These are phyloP conservation scores for Alternaria hordeiaustralica DNA, from an alignment of 2,329 filamentous ascomycete species.

Conservation along the genomic window DNA sequence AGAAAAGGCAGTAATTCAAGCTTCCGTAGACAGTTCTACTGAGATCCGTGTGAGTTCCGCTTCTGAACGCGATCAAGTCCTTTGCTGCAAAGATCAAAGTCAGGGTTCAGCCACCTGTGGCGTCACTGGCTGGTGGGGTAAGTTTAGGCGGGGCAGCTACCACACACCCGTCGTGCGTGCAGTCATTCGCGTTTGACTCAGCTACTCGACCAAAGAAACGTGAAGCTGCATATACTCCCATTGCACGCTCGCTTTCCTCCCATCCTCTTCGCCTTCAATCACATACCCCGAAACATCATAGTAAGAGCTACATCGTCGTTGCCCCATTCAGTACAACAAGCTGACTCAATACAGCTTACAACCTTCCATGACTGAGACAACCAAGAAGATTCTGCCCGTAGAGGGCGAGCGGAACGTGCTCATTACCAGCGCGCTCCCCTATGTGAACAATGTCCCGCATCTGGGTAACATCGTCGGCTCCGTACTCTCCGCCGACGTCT, in stretches of 20 bases:
- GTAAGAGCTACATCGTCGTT: background rate
- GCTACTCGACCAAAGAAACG: slow-evolving; percentile 16
- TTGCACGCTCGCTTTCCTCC: background rate
- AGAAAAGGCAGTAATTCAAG: background rate
- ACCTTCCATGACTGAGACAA: slow-evolving; percentile 37
- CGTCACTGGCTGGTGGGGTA: slow-evolving; percentile 25
- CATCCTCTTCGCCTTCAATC: background rate
- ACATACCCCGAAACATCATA: background rate
- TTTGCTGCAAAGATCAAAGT: background rate
- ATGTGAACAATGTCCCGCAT: slow-evolving; percentile 78
- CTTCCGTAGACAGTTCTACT: too few species aligned
- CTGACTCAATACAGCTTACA: slow-evolving; percentile 2
- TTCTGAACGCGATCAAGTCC: background rate
- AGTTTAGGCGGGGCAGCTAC: slow-evolving; percentile 32
- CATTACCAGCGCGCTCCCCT: slow-evolving; percentile 89
- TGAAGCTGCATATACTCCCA: background rate
- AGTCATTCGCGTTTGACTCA: slow-evolving; percentile 31
- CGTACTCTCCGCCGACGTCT: slow-evolving; percentile 89
- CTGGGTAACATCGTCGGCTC: slow-evolving; percentile 60
- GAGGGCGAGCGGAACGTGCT: slow-evolving; percentile 80
- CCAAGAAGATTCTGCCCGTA: slow-evolving; percentile 56
- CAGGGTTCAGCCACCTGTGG: slow-evolving; percentile 19
- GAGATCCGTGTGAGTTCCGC: background rate
- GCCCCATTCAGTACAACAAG: background rate
- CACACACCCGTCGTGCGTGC: slow-evolving; percentile 17